Base-by-base conservation (phyloP, 345 rosid genomes). In the Punica granatum region DNA sequence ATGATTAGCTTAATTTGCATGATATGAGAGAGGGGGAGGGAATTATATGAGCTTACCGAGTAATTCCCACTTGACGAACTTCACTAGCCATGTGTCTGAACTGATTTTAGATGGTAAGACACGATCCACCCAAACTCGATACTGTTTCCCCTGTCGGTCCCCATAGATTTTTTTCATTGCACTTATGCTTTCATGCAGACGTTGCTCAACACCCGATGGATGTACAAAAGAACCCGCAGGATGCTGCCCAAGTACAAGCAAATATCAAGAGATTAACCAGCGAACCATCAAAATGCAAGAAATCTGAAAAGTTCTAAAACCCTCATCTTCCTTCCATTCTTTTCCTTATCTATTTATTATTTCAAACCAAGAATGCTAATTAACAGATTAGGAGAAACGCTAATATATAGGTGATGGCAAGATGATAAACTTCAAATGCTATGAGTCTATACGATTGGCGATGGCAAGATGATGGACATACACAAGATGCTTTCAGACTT, bases 81-180 rank as follows among this genome's bases (percentile, higher is more conserved):
- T 91, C 60, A 84, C 84, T 7, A 85, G 81, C 96, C 92, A 92
- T 43, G 84, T 72, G 67, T 83, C 88, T 13, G 86, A 64, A 73
- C 82, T 79, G 58, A 88, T 78, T 59, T 80, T 84, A 44, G 83
- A 73, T 37, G 92, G 68, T 31, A 85, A 63, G 25, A 92, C 87
- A 66, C 72, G 83, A 78, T 94, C 99, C 65, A 84, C 89, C 99
- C 98, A 94, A 39, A 90, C 84, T 41, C 86, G 79, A 72, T 83
- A 94, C 30, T 60, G 75, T 81, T 86, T 83, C 39, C 93, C 96
- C 75, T 83, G 81, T 75, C 83, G 81, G 78, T 94, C 99, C 67
- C 98, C 96, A 67, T 89, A 81, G 75, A 59, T 70, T 68, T 68
- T 77, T 42, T 75, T 79, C 67, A 91, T 32, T 78, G 76, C 81